phyloP scores from a whole-genome alignment of 805 yeast genomes.

The Spathaspora sp. region DNA sequence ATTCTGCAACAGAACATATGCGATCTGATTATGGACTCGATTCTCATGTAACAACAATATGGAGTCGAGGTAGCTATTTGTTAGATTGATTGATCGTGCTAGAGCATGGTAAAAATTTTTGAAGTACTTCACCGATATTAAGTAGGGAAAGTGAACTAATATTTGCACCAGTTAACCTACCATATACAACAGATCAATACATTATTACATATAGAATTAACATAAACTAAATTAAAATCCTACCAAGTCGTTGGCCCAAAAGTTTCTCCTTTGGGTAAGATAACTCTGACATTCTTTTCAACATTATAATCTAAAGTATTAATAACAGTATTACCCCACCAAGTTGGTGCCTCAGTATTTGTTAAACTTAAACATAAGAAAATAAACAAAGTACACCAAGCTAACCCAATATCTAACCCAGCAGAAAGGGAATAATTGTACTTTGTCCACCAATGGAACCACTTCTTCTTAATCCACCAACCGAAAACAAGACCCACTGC shows the following conservation, averaged over 20 bases:
- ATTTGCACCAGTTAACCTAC: too few species aligned
- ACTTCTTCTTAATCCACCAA: conserved; percentile 35
- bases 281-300: conserved; percentile 19
- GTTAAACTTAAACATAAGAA: conserved; percentile 24
- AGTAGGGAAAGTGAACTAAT: too few species aligned
- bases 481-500: conserved; percentile 26
- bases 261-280: conserved; percentile 35
- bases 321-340: conserved; percentile 68
- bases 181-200: neutral
- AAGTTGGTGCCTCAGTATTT: conserved; percentile 22
- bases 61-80: too few species aligned
- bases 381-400: conserved; percentile 36
- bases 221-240: neutral
- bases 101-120: too few species aligned
- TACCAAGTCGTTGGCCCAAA: conserved; percentile 51
- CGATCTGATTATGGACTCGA: neutral
- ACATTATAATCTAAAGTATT: conserved; percentile 15
- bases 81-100: too few species aligned
- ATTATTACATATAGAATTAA: neutral
- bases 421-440: conserved; percentile 44
- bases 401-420: conserved; percentile 43
- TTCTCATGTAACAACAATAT: neutral
- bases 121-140: too few species aligned
- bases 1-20: neutral
- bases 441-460: conserved; percentile 43